phyloP scores from a whole-genome alignment of 257 asterid species.

The Ligustrum vulgare region DNA sequence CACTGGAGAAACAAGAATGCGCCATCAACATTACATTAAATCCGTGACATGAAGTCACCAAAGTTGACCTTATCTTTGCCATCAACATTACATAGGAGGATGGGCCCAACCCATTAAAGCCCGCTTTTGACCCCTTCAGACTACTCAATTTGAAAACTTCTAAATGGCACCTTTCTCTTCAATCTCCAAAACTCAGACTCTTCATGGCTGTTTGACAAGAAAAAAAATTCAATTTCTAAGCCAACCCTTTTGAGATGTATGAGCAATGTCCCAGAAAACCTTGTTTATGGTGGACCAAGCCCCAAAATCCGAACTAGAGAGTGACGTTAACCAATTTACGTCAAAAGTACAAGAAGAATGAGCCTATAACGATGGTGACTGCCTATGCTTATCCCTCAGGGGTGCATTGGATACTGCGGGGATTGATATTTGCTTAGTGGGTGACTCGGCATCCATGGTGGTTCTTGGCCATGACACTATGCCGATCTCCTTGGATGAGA shows the following conservation, averaged over 20 bases:
- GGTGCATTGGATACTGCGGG: slow-evolving; percentile 80
- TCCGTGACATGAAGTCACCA: too few species aligned
- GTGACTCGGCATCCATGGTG: slow-evolving; percentile 95
- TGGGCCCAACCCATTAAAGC: neutral
- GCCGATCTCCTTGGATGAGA: slow-evolving; percentile 84
- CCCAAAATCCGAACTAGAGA: slow-evolving; percentile 66
- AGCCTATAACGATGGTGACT: slow-evolving; percentile 82
- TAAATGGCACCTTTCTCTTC: slow-evolving; percentile 21
- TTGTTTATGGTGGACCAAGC: slow-evolving; percentile 89
- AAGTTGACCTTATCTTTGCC: too few species aligned
- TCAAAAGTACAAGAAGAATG: slow-evolving; percentile 68
- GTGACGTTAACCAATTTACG: slow-evolving; percentile 65
- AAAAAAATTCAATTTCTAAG: slow-evolving; percentile 9
- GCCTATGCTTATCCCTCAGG: slow-evolving; percentile 93
- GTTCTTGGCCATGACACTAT: slow-evolving; percentile 97
- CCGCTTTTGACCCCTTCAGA: neutral
- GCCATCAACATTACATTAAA: too few species aligned
- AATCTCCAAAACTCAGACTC: slow-evolving; percentile 25
- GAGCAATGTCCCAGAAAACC: slow-evolving; percentile 77
- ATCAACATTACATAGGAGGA: too few species aligned
- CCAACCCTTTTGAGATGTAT: slow-evolving; percentile 27
- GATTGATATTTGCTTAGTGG: slow-evolving; percentile 84
- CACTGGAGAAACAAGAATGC: too few species aligned
- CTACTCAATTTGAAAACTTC: neutral
- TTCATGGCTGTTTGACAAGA: slow-evolving; percentile 11